Base-by-base conservation (phyloP, 306 rosid species). In the Vachellia collinsii region DNA sequence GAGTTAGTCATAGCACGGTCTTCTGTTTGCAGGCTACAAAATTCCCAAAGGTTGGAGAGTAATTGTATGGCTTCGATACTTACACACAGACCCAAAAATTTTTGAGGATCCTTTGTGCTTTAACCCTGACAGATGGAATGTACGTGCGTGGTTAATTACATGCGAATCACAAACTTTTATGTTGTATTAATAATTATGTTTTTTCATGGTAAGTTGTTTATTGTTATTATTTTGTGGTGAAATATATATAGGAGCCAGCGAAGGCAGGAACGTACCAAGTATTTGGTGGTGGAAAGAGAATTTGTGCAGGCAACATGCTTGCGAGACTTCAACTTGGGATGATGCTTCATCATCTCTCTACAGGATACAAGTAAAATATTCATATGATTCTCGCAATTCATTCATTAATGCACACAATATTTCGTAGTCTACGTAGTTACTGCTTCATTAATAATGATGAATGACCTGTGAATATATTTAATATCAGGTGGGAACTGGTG, bases 271-370 rank as follows among this genome's bases (percentile, higher is more conserved):
- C 89, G 2, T 77, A 43, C 84, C 79, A 48, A 83, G 86, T 67
- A 7, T 90, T 90, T 53, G 90, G 89, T 0, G 72, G 79, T 7
- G 85, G 91, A 66, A 43, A 42, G 59, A 88, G 88, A 83, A 50
- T 83, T 1, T 86, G 91, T 54, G 85, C 85, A 2, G 88, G 90
- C 61, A 90, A 84, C 75, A 86, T 53, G 82, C 88, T 84, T 50
- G 90, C 84, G 0, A 90, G 85, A 67, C 20, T 71, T 9, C 88
- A 88, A 74, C 83, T 88, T 7, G 64, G 86, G 17, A 59, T 79
- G n/a, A 37, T 86, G 7, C 82, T 90, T 6, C 90, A 86, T 74
- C 89, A 83, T 86, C 72, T 90, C 65, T 81, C 84, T n/a, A 39
- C 72, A 0, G 77, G 84, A 83, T 90, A 84, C 76, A 79, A 76